Evolutionary conservation across 768 basidiomycete species (phyloP).

Genomic region (Collybiopsis confluens): DNA sequence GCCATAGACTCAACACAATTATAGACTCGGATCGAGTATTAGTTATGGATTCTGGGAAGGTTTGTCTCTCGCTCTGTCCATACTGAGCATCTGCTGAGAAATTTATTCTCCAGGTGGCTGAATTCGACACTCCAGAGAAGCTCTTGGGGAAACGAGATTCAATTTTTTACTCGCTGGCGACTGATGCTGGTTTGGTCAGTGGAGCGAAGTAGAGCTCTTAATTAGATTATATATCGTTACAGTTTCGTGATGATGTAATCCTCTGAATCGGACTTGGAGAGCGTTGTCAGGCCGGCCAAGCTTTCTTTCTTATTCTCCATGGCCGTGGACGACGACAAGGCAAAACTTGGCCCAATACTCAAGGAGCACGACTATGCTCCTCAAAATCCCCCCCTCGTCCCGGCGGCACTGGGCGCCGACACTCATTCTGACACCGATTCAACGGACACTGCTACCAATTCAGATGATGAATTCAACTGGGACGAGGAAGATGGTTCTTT

Average conservation of each 20-base stretch:
- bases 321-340: slow-evolving; percentile 4
- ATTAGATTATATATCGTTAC: too few species aligned
- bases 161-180: slow-evolving; percentile 59
- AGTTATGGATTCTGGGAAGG: slow-evolving; percentile 78
- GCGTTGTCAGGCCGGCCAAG: too few species aligned
- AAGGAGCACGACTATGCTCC: slow-evolving; percentile 22
- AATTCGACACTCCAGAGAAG: slow-evolving; percentile 68
- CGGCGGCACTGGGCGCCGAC: slow-evolving; percentile 23
- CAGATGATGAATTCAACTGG: slow-evolving; percentile 74
- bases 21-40: slow-evolving; percentile 77
- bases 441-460: slow-evolving; percentile 50
- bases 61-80: slow-evolving; percentile 21
- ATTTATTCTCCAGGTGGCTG: slow-evolving; percentile 48
- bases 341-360: not conserved
- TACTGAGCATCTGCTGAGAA: not conserved
- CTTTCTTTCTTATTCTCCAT: not conserved
- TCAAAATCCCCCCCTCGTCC: too few species aligned
- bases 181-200: slow-evolving; percentile 52
- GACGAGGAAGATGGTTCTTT: slow-evolving; percentile 50
- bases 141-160: slow-evolving; percentile 57
- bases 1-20: slow-evolving; percentile 81
- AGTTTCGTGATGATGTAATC: too few species aligned
- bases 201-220: not conserved
- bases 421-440: slow-evolving; percentile 34
- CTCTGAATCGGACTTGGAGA: too few species aligned